Percentiles rank a stretch among this genome's conserved stretches.
phyloP scores from a whole-genome alignment of 768 basidiomycete species.

The Auriscalpium vulgare region DNA sequence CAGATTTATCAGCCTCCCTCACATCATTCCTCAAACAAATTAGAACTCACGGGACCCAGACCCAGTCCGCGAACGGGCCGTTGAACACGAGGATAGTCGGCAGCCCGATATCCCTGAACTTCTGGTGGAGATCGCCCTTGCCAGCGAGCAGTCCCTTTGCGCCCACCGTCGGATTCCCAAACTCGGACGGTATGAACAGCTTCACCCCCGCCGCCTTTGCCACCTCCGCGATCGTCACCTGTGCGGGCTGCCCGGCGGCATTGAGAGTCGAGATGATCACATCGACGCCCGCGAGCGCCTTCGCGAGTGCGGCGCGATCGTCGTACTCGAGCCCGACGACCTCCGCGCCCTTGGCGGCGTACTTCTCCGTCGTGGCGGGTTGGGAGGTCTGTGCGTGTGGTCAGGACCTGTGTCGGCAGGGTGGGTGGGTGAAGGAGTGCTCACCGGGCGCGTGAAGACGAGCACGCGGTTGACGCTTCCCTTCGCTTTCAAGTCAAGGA shows the following conservation, averaged over 20 bases:
- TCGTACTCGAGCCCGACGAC: constrained; percentile 4
- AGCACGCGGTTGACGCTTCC: constrained; percentile 6
- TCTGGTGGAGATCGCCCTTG: constrained; percentile 6
- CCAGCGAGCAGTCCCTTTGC: constrained; percentile 2
- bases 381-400: neutral
- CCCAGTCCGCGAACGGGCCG: constrained; percentile 12
- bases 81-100: constrained; percentile 13
- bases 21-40: neutral
- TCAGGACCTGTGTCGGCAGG: neutral
- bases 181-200: constrained; percentile 19
- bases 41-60: constrained; percentile 1
- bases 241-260: neutral
- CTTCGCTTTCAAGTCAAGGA: constrained; percentile 10
- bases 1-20: neutral
- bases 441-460: constrained; percentile 12
- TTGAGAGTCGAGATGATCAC: constrained; percentile 13
- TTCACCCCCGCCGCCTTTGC: constrained; percentile 14
- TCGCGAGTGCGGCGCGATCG: constrained; percentile 5
- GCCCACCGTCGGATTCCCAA: constrained; percentile 15
- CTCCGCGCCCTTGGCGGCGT: constrained; percentile 8
- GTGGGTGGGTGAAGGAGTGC: neutral
- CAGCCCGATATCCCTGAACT: constrained; percentile 10
- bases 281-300: constrained; percentile 9
- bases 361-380: neutral
- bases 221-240: constrained; percentile 10